Evolutionary conservation across 2,329 filamentous ascomycete genomes (phyloP), one percentile per base, ranked within the genome.

Genomic region (Aspergillus pseudoviridinutans): DNA sequence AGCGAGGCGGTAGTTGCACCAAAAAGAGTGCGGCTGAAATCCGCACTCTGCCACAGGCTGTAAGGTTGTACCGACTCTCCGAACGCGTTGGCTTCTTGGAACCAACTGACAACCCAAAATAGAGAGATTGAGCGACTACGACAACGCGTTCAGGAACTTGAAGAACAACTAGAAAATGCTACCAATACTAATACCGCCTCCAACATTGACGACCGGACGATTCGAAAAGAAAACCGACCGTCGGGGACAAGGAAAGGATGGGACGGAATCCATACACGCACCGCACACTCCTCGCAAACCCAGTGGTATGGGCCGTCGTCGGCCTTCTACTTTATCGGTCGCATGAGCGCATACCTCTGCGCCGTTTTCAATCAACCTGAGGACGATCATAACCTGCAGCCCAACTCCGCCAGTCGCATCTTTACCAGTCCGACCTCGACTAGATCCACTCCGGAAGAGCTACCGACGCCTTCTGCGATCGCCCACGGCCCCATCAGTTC

Each of bases 261-360:
- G 74, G 74, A 76, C 17, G 71, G 74, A 27, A 74, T 79, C 41
- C 70, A 73, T 44, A 71, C 74, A 7, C 67, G 71, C 20, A 74
- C 71, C 1, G 70, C 74, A 0, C 66, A 71, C 4, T 71, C 59
- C 2, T 47, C 59, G 2, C 51, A 61, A 4, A 57, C 71, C 1
- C 71, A 69, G 10, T 79, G 73, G 62, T 80, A 78, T 61, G 79
- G 79, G 2, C 72, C 77, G 0, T 73, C 77, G 2, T 81, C 79
- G 4, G 63, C 71, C 12, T 76, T 75, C 58, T 80, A 77, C 66
- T 81, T 80, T 61, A 75, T 79, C 53, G 68, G 68, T 17, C 73
- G 77, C 35, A 72, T 81, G 55, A 74, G 68, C 14, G 59, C 62
- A 6, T 79, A 73, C 58, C 62, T 80, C 12, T 66, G 64, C 63